phyloP scores from a whole-genome alignment of 169 alveolate genomes.

The Eimeria necatrix region DNA sequence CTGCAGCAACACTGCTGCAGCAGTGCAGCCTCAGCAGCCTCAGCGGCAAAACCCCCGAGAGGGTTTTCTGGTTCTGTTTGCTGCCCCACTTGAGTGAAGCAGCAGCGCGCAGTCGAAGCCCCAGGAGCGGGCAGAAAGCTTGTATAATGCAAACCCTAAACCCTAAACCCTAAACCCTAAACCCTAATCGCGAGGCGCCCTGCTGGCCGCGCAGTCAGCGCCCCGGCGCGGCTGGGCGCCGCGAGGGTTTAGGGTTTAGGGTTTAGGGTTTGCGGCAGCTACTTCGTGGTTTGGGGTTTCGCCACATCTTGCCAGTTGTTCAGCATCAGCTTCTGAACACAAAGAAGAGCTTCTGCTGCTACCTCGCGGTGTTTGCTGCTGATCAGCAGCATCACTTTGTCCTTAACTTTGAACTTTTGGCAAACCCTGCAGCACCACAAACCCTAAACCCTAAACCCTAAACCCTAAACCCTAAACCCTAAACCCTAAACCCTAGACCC shows the following conservation, averaged over 20 bases:
- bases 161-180: neutral
- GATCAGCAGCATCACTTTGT: constrained; percentile 86
- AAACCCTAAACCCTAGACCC: too few relatives aligned
- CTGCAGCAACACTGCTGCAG: too few relatives aligned
- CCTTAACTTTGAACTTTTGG: constrained; percentile 85
- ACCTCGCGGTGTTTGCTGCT: constrained; percentile 86
- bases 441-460: neutral
- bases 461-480: neutral
- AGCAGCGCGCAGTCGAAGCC: neutral
- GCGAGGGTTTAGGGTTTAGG: neutral
- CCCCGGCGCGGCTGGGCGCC: too few relatives aligned
- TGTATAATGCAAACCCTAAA: neutral
- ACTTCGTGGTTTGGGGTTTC: neutral
- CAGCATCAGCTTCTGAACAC: constrained; percentile 91
- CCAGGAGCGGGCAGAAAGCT: neutral
- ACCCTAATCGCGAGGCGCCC: neutral
- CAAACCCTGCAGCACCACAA: constrained; percentile 59
- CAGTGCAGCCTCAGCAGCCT: too few relatives aligned
- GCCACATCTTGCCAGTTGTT: constrained; percentile 86
- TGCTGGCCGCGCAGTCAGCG: neutral
- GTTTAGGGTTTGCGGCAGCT: neutral
- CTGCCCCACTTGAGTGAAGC: too few relatives aligned
- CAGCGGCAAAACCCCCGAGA: too few relatives aligned
- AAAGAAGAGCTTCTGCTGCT: constrained; percentile 90
- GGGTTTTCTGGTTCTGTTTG: neutral